Evolutionary conservation across 2,329 filamentous ascomycete species (phyloP).

Genomic region (Fusarium sp.): DNA sequence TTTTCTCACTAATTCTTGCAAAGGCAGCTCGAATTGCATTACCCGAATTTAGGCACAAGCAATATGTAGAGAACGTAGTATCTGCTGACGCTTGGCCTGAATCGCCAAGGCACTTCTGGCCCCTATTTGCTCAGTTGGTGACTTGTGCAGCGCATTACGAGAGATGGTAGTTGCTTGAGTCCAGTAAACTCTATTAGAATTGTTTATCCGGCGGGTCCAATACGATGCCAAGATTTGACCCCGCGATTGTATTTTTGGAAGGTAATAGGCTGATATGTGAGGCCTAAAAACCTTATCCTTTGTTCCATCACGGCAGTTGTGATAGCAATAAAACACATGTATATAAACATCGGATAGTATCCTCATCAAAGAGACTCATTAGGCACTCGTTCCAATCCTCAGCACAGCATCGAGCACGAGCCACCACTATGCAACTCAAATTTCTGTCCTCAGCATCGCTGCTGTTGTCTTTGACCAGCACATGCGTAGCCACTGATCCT

Average conservation of each 20-base stretch:
- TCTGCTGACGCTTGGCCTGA: conserved; percentile 4
- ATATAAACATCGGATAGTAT: background rate
- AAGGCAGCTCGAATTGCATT: background rate
- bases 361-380: background rate
- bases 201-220: conserved; percentile 5
- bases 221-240: background rate
- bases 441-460: background rate
- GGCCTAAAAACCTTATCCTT: background rate
- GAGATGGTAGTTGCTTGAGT: background rate
- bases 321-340: background rate
- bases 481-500: background rate
- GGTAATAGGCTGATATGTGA: conserved; percentile 5
- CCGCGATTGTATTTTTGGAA: background rate
- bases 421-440: background rate
- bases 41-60: background rate
- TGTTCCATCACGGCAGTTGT: conserved; percentile 1
- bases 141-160: background rate
- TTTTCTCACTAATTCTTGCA: background rate
- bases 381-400: background rate
- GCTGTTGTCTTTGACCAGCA: background rate
- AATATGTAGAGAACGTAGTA: background rate
- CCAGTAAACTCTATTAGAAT: conserved; percentile 6
- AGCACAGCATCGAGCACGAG: background rate
- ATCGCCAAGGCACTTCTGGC: background rate
- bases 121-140: background rate